Percentiles rank a stretch among this genome's conserved stretches.
Evolutionary conservation across 176 grass and related monocot species (phyloP).

Genomic region (Bromus sterilis): DNA sequence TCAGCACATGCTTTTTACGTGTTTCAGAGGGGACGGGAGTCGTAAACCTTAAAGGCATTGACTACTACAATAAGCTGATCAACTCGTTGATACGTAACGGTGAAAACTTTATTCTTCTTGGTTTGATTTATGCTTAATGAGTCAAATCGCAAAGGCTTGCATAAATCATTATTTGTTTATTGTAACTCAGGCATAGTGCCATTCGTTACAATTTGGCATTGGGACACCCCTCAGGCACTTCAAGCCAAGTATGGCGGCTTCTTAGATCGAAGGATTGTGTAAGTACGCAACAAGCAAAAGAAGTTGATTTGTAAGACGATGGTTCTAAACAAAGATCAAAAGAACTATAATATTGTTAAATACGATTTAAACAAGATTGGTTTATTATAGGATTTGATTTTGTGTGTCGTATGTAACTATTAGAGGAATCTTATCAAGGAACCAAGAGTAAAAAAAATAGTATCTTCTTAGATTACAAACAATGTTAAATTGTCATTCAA

Average conservation of each 20-base stretch:
- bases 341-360: not conserved
- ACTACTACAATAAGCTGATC: not conserved
- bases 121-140: not conserved
- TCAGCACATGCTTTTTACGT: not conserved
- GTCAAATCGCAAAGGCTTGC: not conserved
- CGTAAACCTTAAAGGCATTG: not conserved
- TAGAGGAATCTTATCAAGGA: not conserved
- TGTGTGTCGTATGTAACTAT: not conserved
- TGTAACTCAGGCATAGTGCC: conserved; percentile 1
- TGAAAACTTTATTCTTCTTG: not conserved
- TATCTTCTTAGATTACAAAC: not conserved
- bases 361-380: not conserved
- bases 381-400: not conserved
- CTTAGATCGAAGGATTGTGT: not conserved
- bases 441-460: not conserved
- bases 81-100: not conserved
- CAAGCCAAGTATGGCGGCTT: not conserved
- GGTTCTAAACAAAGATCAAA: not conserved
- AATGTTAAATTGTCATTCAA: not conserved
- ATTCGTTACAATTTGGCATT: conserved; percentile 19
- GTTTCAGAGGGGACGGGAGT: not conserved
- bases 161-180: not conserved
- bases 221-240: conserved; percentile 21
- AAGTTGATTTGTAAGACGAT: not conserved
- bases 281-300: not conserved